These are phyloP conservation scores for Rhodotorula sp. DNA, from an alignment of 1,284 basidiomycete species.

Conservation along the genomic window DNA sequence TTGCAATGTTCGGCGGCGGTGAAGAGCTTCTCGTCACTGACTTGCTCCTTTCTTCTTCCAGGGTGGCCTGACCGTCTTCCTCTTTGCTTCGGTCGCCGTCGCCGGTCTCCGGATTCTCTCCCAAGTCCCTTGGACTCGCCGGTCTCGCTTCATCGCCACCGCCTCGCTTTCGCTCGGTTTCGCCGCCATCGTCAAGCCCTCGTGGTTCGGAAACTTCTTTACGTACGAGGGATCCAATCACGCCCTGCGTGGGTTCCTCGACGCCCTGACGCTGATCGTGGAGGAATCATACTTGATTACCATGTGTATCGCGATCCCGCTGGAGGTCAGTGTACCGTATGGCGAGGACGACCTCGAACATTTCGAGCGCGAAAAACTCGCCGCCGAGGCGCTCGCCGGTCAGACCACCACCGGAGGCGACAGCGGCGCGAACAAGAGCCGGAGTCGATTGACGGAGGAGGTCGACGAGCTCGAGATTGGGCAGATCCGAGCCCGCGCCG, in stretches of 20 bases:
- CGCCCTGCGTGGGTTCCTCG: conserved; percentile 20
- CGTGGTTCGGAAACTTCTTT: conserved; percentile 19
- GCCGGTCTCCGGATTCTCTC: conserved; percentile 45
- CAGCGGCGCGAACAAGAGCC: neutral
- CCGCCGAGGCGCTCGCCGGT: neutral
- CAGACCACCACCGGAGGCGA: neutral
- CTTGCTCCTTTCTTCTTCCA: too few species aligned
- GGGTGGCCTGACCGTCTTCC: conserved; percentile 43
- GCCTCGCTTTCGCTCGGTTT: conserved; percentile 18
- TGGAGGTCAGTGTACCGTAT: conserved; percentile 5
- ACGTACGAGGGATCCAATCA: conserved; percentile 8
- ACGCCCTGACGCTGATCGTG: conserved; percentile 16
- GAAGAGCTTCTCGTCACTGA: too few species aligned
- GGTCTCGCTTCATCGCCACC: conserved; percentile 20
- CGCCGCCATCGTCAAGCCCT: neutral
- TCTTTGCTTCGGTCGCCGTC: conserved; percentile 45
- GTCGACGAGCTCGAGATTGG: conserved; percentile 4
- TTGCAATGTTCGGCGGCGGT: too few species aligned
- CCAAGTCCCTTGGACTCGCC: conserved; percentile 36
- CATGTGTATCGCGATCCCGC: conserved; percentile 18
- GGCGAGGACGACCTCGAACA: conserved; percentile 20
- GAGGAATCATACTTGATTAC: conserved; percentile 11
- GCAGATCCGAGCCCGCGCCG: conserved; percentile 1
- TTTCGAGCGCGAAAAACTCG: neutral
- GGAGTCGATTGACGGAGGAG: neutral